These are phyloP conservation scores for Sporisorium iseilematis-ciliati DNA, from an alignment of 1,284 basidiomycete species.

Conservation along the genomic window DNA sequence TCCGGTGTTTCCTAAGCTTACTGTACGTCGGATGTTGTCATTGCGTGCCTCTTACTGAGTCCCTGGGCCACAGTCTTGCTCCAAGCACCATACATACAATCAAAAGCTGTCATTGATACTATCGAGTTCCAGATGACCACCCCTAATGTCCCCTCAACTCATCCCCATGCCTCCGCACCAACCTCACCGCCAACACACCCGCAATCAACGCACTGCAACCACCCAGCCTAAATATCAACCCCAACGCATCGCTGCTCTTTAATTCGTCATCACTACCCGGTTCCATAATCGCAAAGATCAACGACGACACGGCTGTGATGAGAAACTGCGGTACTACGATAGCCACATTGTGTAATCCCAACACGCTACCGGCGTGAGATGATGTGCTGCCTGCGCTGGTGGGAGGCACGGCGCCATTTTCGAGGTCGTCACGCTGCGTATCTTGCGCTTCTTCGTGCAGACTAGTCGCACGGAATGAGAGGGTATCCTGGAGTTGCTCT, in stretches of 20 bases:
- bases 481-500: slow-evolving; percentile 13
- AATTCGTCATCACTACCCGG: neutral
- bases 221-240: slow-evolving; percentile 9
- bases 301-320: slow-evolving; percentile 84
- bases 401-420: slow-evolving; percentile 1
- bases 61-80: too few species aligned
- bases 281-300: slow-evolving; percentile 71
- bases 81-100: too few species aligned
- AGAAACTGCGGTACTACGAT: slow-evolving; percentile 59
- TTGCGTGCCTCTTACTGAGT: too few species aligned
- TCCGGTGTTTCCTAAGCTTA: too few species aligned
- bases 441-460: slow-evolving; percentile 8
- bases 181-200: slow-evolving; percentile 7
- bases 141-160: slow-evolving; percentile 29
- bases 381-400: slow-evolving; percentile 12
- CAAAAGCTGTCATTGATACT: too few species aligned
- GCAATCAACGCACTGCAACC: slow-evolving; percentile 16
- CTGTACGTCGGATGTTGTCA: too few species aligned
- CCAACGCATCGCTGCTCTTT: slow-evolving; percentile 22
- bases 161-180: slow-evolving; percentile 16
- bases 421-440: slow-evolving; percentile 4
- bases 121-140: neutral
- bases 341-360: slow-evolving; percentile 81
- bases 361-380: slow-evolving; percentile 82
- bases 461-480: slow-evolving; percentile 24